These are phyloP conservation scores for Kwoniella botswanensis DNA, from an alignment of 768 basidiomycete species.

Conservation along the genomic window DNA sequence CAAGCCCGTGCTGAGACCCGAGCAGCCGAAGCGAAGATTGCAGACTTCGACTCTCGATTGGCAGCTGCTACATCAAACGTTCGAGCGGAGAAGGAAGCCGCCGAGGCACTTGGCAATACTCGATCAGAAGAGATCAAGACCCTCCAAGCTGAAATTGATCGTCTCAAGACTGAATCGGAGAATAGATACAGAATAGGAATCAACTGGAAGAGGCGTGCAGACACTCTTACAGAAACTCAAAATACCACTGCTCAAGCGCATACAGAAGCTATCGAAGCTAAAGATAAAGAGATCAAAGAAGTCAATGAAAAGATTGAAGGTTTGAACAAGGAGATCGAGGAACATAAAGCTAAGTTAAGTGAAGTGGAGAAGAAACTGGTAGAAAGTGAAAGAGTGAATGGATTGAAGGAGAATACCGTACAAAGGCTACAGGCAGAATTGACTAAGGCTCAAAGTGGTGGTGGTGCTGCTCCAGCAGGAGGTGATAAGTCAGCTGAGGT, in stretches of 20 bases:
- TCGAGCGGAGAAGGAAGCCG: constrained; percentile 42
- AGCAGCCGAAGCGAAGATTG: constrained; percentile 36
- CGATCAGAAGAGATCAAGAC: constrained; percentile 39
- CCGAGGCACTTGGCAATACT: constrained; percentile 40
- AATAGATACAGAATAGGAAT: constrained; percentile 40
- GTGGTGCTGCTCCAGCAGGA: constrained; percentile 5
- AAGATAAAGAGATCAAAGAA: constrained; percentile 43
- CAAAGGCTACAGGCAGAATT: constrained; percentile 44
- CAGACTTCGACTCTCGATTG: constrained; percentile 42
- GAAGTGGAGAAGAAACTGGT: constrained; percentile 43
- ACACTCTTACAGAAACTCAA: constrained; percentile 30
- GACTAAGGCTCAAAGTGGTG: constrained; percentile 25
- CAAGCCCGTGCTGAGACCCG: constrained; percentile 40
- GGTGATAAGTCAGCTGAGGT: constrained; percentile 33
- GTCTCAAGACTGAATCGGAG: constrained; percentile 33
- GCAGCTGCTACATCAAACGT: constrained; percentile 37
- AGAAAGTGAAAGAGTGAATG: constrained; percentile 25
- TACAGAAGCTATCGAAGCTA: constrained; percentile 28
- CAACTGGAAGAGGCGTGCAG: constrained; percentile 39
- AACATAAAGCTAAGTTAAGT: constrained; percentile 28
- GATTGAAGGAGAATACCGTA: constrained; percentile 42
- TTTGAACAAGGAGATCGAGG: constrained; percentile 33
- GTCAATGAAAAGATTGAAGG: constrained; percentile 19
- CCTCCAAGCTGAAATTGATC: constrained; percentile 33
- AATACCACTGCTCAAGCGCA: constrained; percentile 16